Base-by-base conservation (phyloP, 768 basidiomycete genomes). In the Boletellus ananas region DNA sequence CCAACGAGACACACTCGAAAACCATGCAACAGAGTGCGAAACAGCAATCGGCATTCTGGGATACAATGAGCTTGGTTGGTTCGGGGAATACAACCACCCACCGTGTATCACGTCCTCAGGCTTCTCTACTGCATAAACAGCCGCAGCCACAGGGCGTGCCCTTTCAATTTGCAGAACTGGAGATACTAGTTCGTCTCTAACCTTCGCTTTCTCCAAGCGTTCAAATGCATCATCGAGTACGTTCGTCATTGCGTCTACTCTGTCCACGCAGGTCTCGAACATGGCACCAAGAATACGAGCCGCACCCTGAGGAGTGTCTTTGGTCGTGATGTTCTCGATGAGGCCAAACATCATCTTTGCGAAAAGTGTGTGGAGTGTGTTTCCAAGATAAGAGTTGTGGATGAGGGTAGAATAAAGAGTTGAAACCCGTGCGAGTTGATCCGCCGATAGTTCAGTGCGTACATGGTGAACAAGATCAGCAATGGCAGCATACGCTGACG, bases 391-490 rank as follows among this genome's bases (percentile, higher is more conserved):
- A 2, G 90, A 80, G 62, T 96, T 93, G 70, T 97, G 95, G 43
- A 96, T 80, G 62, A 91, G 83, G 43, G 85, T 83, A 1, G 93
- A 89, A 66, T 90, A 96, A 46, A 90, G 81, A 58, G 87, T 83
- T 21, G 93, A 83, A 49, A 95, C 81, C 16, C 81, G 80, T 4
- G 81, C 75, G 17, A 97, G 73, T 60, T 95, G 94, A 9, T 79
- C 67, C 5, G 85, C 74, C 2, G 83, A 81, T 34, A 98, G 79
- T 17, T 97, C 94, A 39, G 74, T 76, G 44, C 92, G 87, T 50
- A 94, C 79, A 62, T 96, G 92, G 63, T 97, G 94, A 48, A 96
- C 85, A 11, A 97, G 78, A 68, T 99, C 96, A 29, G 93, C 93
- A 6, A 95, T 81, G 41, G 90, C 87, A 51, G 84, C 86, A 69